Evolutionary conservation across 1,284 basidiomycete species (phyloP).

Genomic region (Lentinus polychrous): DNA sequence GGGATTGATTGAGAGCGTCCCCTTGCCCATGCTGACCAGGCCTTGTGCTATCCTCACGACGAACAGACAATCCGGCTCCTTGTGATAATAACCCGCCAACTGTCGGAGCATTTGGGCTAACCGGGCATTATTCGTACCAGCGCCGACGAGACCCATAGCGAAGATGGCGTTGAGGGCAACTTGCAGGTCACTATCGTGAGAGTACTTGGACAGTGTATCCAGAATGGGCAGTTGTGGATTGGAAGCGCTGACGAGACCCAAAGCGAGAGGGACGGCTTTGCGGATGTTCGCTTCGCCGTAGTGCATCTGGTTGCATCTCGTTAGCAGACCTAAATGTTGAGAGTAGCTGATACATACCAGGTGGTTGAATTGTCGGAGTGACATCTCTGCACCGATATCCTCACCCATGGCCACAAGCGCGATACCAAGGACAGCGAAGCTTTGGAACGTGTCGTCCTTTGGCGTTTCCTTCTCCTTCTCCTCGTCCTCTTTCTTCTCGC

Average conservation of each 20-base stretch:
- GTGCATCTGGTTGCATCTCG: constrained; percentile 72
- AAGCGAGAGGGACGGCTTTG: constrained; percentile 91
- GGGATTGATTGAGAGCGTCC: constrained; percentile 95
- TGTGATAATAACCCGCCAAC: constrained; percentile 94
- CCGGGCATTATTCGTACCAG: constrained; percentile 97
- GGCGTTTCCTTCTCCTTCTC: constrained; percentile 38
- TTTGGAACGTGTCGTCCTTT: constrained; percentile 81
- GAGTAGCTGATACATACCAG: constrained; percentile 46
- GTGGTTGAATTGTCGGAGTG: constrained; percentile 90
- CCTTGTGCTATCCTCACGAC: constrained; percentile 97
- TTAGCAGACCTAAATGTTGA: neutral
- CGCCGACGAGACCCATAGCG: constrained; percentile 97
- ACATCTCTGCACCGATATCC: constrained; percentile 97
- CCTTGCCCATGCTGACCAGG: constrained; percentile 98
- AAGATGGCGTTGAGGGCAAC: constrained; percentile 98
- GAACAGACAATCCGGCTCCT: constrained; percentile 96
- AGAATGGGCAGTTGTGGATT: constrained; percentile 95
- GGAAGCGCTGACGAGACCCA: constrained; percentile 91
- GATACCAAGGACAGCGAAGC: constrained; percentile 92
- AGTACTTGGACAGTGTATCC: constrained; percentile 99
- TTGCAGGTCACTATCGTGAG: constrained; percentile 94
- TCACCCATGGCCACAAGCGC: constrained; percentile 98
- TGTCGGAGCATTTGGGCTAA: constrained; percentile 97
- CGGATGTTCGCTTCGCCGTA: constrained; percentile 95
- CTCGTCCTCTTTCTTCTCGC: constrained; percentile 50